Evolutionary conservation across 306 rosid species (phyloP).

Genomic region (Prinsepia uniflora): DNA sequence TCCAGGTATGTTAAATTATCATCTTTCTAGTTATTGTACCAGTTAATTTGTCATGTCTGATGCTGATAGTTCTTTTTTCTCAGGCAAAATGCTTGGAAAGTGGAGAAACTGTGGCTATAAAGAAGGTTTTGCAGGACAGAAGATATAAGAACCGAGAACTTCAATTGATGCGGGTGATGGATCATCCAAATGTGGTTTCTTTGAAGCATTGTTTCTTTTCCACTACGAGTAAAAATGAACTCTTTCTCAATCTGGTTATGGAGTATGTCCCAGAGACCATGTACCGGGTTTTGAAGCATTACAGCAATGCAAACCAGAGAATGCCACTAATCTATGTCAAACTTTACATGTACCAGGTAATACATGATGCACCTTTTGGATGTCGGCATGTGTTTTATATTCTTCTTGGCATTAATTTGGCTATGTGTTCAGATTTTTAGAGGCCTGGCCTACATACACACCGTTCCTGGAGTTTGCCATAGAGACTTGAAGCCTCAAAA

Average conservation of each 20-base stretch:
- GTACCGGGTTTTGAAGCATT: constrained; percentile 80
- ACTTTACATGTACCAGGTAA: constrained; percentile 91
- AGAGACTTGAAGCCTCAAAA: constrained; percentile 96
- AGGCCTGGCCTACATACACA: constrained; percentile 87
- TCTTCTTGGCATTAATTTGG: constrained; percentile 19
- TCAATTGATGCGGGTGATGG: constrained; percentile 96
- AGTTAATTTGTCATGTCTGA: not conserved
- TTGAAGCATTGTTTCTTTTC: constrained; percentile 97
- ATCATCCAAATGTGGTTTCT: constrained; percentile 87
- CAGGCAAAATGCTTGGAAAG: constrained; percentile 97
- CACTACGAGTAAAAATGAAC: constrained; percentile 82
- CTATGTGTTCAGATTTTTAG: constrained; percentile 65
- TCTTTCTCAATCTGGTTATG: constrained; percentile 94
- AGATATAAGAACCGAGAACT: constrained; percentile 89
- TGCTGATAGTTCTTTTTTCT: constrained; percentile 15
- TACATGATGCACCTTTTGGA: constrained; percentile 8
- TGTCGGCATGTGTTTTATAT: not conserved
- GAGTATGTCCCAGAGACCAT: constrained; percentile 93
- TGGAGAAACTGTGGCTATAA: constrained; percentile 89
- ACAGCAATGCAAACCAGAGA: constrained; percentile 72
- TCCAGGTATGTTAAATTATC: constrained; percentile 54
- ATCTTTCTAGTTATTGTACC: not conserved
- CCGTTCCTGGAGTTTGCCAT: constrained; percentile 91
- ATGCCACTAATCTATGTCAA: constrained; percentile 86
- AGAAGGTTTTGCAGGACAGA: constrained; percentile 88